Evolutionary conservation across 352 stramenopile species (phyloP).

Genomic region (Pythium coloratum): DNA sequence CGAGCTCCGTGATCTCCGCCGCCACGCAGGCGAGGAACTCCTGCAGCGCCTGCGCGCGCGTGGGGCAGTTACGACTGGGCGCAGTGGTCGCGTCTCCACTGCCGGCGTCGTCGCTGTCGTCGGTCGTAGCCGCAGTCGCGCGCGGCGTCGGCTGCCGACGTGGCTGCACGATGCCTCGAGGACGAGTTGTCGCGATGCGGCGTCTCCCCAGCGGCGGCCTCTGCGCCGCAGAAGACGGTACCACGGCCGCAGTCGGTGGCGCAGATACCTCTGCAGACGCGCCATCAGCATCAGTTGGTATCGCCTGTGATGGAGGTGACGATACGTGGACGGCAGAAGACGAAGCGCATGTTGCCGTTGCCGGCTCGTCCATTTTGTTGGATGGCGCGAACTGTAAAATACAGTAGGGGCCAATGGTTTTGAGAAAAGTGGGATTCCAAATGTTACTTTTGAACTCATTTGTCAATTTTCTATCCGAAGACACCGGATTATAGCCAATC

Average conservation of each 20-base stretch:
- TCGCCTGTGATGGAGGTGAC: not conserved
- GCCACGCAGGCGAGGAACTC: constrained; percentile 15
- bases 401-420: not conserved
- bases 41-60: constrained; percentile 4
- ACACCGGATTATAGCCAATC: too few relatives aligned
- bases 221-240: not conserved
- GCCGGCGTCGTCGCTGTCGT: constrained; percentile 7
- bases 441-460: not conserved
- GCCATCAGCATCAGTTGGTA: not conserved
- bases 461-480: too few relatives aligned
- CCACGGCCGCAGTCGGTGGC: constrained; percentile 5
- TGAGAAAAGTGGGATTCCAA: too few relatives aligned
- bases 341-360: constrained; percentile 12
- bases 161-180: constrained; percentile 5
- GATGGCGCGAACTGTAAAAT: constrained; percentile 3
- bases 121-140: not conserved
- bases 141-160: not conserved
- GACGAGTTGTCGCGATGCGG: not conserved
- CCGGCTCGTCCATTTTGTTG: constrained; percentile 7
- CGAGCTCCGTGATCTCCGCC: constrained; percentile 2
- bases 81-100: not conserved
- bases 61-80: not conserved
- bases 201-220: constrained; percentile 10
- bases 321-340: not conserved
- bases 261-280: constrained; percentile 1